These are phyloP conservation scores for Scutellaria minor DNA, from an alignment of 257 asterid species.

Conservation along the genomic window DNA sequence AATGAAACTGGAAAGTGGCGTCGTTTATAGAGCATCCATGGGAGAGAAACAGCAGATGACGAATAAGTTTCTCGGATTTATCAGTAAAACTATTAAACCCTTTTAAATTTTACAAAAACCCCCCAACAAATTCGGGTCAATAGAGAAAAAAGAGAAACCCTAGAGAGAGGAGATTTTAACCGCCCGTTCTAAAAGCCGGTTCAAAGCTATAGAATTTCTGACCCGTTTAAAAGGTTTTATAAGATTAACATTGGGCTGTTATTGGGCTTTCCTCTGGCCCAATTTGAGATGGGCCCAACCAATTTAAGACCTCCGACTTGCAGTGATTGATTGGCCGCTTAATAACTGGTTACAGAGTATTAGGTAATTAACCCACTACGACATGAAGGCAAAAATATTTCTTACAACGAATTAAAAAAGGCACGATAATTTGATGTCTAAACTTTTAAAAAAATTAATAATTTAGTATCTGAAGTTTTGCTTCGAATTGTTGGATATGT, in stretches of 20 bases:
- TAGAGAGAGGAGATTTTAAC: neutral
- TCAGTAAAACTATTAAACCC: constrained; percentile 34
- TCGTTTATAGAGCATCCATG: constrained; percentile 6
- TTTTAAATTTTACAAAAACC: neutral
- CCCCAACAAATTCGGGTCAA: too few species aligned
- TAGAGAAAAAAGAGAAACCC: neutral
- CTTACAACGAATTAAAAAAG: too few species aligned
- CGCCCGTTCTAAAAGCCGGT: constrained; percentile 15
- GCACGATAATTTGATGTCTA: too few species aligned
- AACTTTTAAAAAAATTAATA: too few species aligned
- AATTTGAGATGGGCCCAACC: too few species aligned
- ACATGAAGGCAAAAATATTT: too few species aligned
- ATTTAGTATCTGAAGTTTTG: too few species aligned
- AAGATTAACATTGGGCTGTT: too few species aligned
- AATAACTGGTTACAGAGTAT: too few species aligned
- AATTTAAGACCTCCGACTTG: neutral
- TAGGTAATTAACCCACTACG: too few species aligned
- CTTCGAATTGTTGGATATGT: too few species aligned
- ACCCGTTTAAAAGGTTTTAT: neutral
- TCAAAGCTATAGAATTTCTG: neutral
- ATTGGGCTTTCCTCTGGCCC: neutral
- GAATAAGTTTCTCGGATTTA: neutral
- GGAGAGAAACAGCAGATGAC: neutral
- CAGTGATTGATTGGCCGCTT: neutral
- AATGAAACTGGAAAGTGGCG: neutral